Base-by-base conservation (phyloP, 495 filamentous ascomycete genomes). In the Pseudoneurospora amorphoporcata region DNA sequence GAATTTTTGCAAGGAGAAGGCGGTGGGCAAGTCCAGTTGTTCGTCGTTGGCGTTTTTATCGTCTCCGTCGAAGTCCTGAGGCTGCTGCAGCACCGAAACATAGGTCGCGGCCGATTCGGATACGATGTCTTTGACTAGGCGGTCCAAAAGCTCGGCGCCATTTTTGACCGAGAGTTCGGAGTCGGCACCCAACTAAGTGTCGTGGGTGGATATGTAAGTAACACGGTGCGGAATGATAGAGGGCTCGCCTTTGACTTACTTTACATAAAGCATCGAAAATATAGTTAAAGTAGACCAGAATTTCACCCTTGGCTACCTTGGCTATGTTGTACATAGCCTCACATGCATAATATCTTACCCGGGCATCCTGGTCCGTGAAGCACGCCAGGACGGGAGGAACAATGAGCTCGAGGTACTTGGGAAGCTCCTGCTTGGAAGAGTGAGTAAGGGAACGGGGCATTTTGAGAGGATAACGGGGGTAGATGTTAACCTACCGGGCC, bases 311-410 rank as follows among this genome's bases (percentile, higher is more conserved):
- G 32, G 96, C 95, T 9, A 98, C 95, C 84, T 99, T 99, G 74
- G 96, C 94, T 77, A 99, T 98, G 77, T 99, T 99, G 81, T 99
- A 99, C 96, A 99, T 99, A 82, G 94, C 95, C 87, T 99, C 96
- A 83, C 96, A 99, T 68, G 96, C 96, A 82, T 99, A 99, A 80
- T 99, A 99, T 70, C 96, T 90, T 19, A 99, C 96, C 69, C 96
- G 87, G 29, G 96, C 96, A 90, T 99, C 96, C 84, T 98, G 95
- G 76, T 99, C 96, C 29, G 91, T 91, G 80, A 99, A 99, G 84
- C 96, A 99, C 68, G 96, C 96, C n/a, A 99, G 87, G 6, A 99
- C 96, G 23, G 96, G 96, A 23, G 95, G 94, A 4, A 99, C 95
- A 71, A 99, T 97, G 72, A 94, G 88, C 79, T 92, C 90, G 58